Conservation (phyloP, 108 stramenopile genomes). For the Aurantiochytrium sp. region DNA sequence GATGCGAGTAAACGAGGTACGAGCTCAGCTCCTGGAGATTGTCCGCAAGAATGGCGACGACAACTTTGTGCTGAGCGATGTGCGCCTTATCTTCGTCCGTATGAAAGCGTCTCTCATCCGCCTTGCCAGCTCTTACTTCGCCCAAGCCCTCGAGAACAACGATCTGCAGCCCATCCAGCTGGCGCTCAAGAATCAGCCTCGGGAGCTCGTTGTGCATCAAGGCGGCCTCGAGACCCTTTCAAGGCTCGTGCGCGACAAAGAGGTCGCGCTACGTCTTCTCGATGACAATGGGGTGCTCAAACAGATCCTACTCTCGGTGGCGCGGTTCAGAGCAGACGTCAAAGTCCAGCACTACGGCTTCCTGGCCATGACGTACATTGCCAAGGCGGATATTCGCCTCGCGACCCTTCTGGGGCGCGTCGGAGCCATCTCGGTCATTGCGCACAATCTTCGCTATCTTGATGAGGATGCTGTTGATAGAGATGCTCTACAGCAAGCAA, state of each 20-base stretch:
- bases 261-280: background rate
- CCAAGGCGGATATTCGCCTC: background rate
- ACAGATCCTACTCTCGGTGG: background rate
- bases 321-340: background rate
- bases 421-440: conserved; percentile 17
- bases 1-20: background rate
- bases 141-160: background rate
- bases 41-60: background rate
- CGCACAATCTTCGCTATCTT: background rate
- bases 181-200: background rate
- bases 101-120: background rate
- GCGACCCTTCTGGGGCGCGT: background rate
- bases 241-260: background rate
- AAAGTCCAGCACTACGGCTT: background rate
- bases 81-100: background rate
- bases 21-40: background rate
- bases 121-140: background rate
- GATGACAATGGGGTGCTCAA: background rate
- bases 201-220: background rate
- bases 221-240: background rate
- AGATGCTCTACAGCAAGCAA: background rate
- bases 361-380: background rate
- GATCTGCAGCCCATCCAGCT: background rate
- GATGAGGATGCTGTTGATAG: background rate
- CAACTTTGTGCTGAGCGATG: background rate